Conservation (phyloP, 768 basidiomycete genomes). For the Russula foetens region DNA sequence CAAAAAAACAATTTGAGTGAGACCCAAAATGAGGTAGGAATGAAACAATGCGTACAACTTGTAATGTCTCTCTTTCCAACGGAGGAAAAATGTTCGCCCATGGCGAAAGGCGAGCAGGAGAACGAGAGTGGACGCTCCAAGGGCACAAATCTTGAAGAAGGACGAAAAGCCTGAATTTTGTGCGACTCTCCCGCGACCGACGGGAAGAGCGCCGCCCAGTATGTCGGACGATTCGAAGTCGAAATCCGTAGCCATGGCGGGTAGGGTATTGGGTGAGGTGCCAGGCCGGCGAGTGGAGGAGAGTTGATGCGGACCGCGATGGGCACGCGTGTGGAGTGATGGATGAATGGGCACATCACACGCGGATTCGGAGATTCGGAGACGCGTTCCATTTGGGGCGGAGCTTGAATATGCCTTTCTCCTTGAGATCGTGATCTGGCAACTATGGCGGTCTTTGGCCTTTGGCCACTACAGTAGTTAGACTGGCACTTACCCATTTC, state of each 20-base stretch:
- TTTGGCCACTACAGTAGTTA: too few species aligned
- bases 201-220: slow-evolving; percentile 43
- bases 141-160: slow-evolving; percentile 15
- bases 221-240: slow-evolving; percentile 56
- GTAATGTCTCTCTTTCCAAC: slow-evolving; percentile 56
- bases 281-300: background rate
- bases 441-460: too few species aligned
- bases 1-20: slow-evolving; percentile 9
- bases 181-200: slow-evolving; percentile 20
- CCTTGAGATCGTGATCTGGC: too few species aligned
- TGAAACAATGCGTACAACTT: slow-evolving; percentile 44
- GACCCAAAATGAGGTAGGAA: slow-evolving; percentile 2
- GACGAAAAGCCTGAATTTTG: slow-evolving; percentile 11
- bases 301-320: slow-evolving; percentile 5
- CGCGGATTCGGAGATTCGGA: background rate
- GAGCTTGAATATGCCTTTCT: slow-evolving; percentile 2
- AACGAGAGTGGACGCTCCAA: slow-evolving; percentile 12
- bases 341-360: background rate
- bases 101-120: slow-evolving; percentile 26
- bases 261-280: slow-evolving; percentile 20
- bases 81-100: slow-evolving; percentile 34
- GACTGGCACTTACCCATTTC: background rate
- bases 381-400: slow-evolving; percentile 7
- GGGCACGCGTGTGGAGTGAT: slow-evolving; percentile 4
- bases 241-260: slow-evolving; percentile 43